Base-by-base conservation (phyloP, 164 flowering plant genomes). In the Aristolochia californica region DNA sequence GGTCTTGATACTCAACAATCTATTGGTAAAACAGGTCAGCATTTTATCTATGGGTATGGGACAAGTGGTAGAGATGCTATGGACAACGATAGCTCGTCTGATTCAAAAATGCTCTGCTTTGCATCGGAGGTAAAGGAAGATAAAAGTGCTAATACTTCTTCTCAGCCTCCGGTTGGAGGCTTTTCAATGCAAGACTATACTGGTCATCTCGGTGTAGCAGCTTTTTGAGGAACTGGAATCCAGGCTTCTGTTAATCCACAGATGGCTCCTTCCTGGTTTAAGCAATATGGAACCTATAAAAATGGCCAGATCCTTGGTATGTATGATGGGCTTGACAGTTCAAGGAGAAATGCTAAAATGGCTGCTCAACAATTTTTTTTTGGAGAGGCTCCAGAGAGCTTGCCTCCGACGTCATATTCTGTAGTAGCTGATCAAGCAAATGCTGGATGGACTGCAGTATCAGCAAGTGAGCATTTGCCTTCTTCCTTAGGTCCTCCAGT, bases 201-300 rank as follows among this genome's bases (percentile, higher is more conserved):
- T 55, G 52, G 56, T 66, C 53, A 64, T 43, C 63, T 45, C 62
- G 62, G 27, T 70, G 48, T 67, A 50, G n/a, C n/a, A 70, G 25
- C 47, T 11, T 26, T 57, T 45, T 28, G 62, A 58, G 62, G 62
- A 64, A 25, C 66, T 62, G 85, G 75, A 22, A 26, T 22, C 15
- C 28, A 18, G 48, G 72, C 67, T 58, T 21, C 77, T 44, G 66
- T 84, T 55, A 79, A 76, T 75, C 88, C 83, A 12, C 87, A 74
- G 74, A 91, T 86, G 95, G 90, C 95, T 21, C 94, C 95, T 47
- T 74, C 85, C 47, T 91, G 98, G 95, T 85, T 88, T 84, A 83
- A 77, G 61, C 88, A 76, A 58, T 81, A 73, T 72, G 95, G 91
- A 58, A 74, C 74, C 20, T 75, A 80, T 43, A 86, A 77, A 74